Percentiles rank a stretch among this genome's conserved stretches.
Conservation (phyloP, 768 basidiomycete genomes). For the Leccinum rimulosum region DNA sequence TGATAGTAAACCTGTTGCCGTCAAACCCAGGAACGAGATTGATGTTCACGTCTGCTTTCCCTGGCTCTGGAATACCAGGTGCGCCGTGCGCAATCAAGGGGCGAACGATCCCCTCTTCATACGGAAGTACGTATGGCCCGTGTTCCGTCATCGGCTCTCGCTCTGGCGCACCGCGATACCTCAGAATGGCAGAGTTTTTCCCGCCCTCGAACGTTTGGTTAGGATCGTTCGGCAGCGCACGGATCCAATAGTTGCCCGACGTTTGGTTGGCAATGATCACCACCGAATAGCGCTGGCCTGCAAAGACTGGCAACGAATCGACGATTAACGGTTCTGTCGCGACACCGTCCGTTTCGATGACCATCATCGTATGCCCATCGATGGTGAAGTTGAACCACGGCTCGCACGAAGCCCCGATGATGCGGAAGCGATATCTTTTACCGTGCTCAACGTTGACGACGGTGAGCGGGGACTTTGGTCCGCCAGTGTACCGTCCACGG, state of each 20-base stretch:
- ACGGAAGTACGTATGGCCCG: constrained; percentile 5
- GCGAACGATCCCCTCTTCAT: constrained; percentile 19
- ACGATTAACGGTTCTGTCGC: constrained; percentile 38
- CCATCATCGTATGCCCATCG: constrained; percentile 27
- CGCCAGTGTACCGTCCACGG: constrained; percentile 31
- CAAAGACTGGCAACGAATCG: constrained; percentile 34
- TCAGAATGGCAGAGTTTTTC: constrained; percentile 18
- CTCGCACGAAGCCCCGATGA: constrained; percentile 35
- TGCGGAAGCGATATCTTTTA: constrained; percentile 39
- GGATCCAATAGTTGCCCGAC: constrained; percentile 41
- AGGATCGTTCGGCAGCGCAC: not conserved
- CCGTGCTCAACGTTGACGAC: constrained; percentile 34
- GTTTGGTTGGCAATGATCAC: constrained; percentile 40
- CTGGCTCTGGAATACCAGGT: constrained; percentile 20
- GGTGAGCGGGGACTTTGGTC: constrained; percentile 26
- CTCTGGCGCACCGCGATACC: constrained; percentile 22
- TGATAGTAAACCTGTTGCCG: constrained; percentile 4
- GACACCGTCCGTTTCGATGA: constrained; percentile 43
- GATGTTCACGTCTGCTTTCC: constrained; percentile 26
- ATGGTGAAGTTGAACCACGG: constrained; percentile 30
- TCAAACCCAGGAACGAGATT: constrained; percentile 13
- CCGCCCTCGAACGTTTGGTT: constrained; percentile 36
- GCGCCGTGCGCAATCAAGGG: constrained; percentile 21
- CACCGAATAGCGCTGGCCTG: constrained; percentile 48
- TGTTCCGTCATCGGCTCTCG: constrained; percentile 29